phyloP scores from a whole-genome alignment of 2,329 filamentous ascomycete species.

The Fusarium graminum region DNA sequence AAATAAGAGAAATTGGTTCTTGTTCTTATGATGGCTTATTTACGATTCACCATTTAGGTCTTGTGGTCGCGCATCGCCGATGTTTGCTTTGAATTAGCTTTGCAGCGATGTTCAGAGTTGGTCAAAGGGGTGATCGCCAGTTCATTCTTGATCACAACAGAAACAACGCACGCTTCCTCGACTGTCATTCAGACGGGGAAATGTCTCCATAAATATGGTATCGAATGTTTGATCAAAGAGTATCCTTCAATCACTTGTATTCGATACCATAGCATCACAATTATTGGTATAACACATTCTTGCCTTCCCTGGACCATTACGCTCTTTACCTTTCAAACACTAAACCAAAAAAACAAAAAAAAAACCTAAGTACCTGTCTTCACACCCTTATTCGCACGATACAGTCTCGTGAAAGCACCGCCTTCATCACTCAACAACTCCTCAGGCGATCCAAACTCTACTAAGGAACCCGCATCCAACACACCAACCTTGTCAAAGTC shows the following conservation, averaged over 20 bases:
- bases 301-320: not conserved
- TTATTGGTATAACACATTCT: too few species aligned
- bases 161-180: too few species aligned
- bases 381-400: constrained; percentile 44
- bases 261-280: too few species aligned
- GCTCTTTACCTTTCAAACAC: not conserved
- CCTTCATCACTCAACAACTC: constrained; percentile 40
- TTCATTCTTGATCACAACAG: too few species aligned
- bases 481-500: constrained; percentile 54
- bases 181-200: too few species aligned
- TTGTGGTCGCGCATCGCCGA: not conserved
- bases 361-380: not conserved
- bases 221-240: too few species aligned
- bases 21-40: not conserved
- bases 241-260: too few species aligned
- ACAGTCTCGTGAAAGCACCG: constrained; percentile 46
- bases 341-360: not conserved
- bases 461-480: constrained; percentile 49
- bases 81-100: not conserved
- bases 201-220: too few species aligned
- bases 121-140: too few species aligned
- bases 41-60: not conserved
- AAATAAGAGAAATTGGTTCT: not conserved
- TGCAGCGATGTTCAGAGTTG: not conserved
- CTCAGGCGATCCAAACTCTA: constrained; percentile 49